phyloP scores from a whole-genome alignment of 805 yeast genomes.

The Saturnispora hagleri region DNA sequence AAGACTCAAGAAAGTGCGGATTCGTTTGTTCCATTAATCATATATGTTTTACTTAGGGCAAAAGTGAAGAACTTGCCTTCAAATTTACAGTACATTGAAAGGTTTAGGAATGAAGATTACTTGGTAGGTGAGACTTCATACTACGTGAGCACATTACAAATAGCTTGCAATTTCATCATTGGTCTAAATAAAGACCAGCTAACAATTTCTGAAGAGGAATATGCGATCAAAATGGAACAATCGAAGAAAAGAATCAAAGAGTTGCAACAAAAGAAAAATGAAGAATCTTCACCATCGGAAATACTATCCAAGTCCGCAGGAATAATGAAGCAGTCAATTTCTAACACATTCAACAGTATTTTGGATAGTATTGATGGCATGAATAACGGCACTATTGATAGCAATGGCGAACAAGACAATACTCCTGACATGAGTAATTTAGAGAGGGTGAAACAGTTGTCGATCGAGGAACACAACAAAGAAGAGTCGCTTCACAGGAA shows the following conservation, averaged over 20 bases:
- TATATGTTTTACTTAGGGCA: slow-evolving; percentile 67
- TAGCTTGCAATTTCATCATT: slow-evolving; percentile 75
- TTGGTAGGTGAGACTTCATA: slow-evolving; percentile 84
- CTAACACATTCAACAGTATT: slow-evolving; percentile 20
- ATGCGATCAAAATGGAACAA: slow-evolving; percentile 37
- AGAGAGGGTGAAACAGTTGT: slow-evolving; percentile 22
- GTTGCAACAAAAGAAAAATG: slow-evolving; percentile 19
- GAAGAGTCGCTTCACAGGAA: slow-evolving; percentile 28
- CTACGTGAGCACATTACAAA: slow-evolving; percentile 81
- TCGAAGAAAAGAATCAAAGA: slow-evolving; percentile 31
- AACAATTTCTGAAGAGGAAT: slow-evolving; percentile 54
- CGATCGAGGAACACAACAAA: slow-evolving; percentile 26
- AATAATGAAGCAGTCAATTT: slow-evolving; percentile 28
- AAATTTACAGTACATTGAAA: slow-evolving; percentile 75
- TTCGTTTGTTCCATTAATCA: slow-evolving; percentile 81
- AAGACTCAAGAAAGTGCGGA: slow-evolving; percentile 71
- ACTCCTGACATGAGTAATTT: slow-evolving; percentile 11
- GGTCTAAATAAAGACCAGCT: slow-evolving; percentile 48
- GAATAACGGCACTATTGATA: not conserved
- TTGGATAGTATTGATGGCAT: slow-evolving; percentile 13
- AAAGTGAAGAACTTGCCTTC: slow-evolving; percentile 59
- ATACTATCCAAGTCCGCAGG: slow-evolving; percentile 30
- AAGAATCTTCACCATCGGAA: slow-evolving; percentile 27
- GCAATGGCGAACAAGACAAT: slow-evolving; percentile 12
- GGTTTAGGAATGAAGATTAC: slow-evolving; percentile 70